These are phyloP conservation scores for Ogataea chonburiensis DNA, from an alignment of 805 yeast species.

Conservation along the genomic window DNA sequence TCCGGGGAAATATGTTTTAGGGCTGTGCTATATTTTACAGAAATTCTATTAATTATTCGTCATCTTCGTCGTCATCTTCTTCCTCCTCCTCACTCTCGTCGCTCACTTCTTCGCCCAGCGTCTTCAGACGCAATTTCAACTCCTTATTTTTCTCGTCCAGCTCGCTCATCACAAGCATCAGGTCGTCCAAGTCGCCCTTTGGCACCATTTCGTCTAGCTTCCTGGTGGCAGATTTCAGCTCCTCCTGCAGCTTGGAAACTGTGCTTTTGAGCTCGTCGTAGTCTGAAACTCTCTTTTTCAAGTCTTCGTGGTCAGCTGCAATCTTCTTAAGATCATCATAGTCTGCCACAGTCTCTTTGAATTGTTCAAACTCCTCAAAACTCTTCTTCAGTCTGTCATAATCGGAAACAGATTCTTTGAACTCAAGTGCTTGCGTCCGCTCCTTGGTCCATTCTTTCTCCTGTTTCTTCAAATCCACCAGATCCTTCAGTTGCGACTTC, in stretches of 20 bases:
- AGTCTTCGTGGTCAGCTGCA: constrained; percentile 35
- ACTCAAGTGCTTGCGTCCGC: not conserved
- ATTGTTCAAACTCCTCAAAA: not conserved
- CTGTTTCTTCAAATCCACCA: constrained; percentile 2
- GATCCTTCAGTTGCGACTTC: constrained; percentile 3
- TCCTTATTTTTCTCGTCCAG: constrained; percentile 64
- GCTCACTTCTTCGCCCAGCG: constrained; percentile 58
- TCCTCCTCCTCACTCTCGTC: constrained; percentile 67
- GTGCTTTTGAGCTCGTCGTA: constrained; percentile 12
- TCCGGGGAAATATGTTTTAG: constrained; percentile 6
- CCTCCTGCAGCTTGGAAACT: constrained; percentile 5
- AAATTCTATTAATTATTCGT: constrained; percentile 34
- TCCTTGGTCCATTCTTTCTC: constrained; percentile 10
- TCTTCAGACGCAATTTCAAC: constrained; percentile 52
- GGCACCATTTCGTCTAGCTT: constrained; percentile 37
- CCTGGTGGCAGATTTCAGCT: constrained; percentile 3
- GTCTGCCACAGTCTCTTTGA: not conserved
- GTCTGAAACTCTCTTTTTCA: constrained; percentile 12
- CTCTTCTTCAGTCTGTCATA: constrained; percentile 4
- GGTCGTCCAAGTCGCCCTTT: constrained; percentile 63
- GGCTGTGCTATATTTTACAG: constrained; percentile 10
- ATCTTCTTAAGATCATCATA: constrained; percentile 34
- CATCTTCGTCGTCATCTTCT: no score
- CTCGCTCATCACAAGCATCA: constrained; percentile 73
- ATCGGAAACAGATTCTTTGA: constrained; percentile 2